Percentiles rank a stretch among this genome's conserved stretches.
Conservation (phyloP, 2,329 filamentous ascomycete genomes). For the Colletotrichum cordylinicola region DNA sequence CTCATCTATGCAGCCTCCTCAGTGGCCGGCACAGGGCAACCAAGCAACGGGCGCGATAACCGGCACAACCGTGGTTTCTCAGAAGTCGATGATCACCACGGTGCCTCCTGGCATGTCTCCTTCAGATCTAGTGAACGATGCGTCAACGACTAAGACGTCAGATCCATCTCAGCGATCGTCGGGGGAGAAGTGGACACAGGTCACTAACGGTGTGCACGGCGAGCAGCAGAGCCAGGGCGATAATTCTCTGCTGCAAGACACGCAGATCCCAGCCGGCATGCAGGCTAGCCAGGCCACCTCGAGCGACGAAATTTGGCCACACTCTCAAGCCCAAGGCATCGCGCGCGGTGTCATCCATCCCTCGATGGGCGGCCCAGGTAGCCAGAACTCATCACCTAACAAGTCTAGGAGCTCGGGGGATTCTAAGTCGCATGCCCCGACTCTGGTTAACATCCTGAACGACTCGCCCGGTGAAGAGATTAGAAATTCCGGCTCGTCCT, state of each 20-base stretch:
- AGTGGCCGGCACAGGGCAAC: conserved; percentile 35
- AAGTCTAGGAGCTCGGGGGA: conserved; percentile 32
- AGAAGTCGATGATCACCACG: conserved; percentile 65
- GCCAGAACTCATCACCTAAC: conserved; percentile 43
- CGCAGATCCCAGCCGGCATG: conserved; percentile 43
- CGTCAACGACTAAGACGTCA: conserved; percentile 91
- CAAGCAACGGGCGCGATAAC: conserved; percentile 45
- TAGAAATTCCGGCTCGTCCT: conserved; percentile 22
- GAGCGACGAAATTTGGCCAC: conserved; percentile 60
- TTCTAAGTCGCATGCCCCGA: conserved; percentile 37
- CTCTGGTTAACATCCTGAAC: conserved; percentile 46
- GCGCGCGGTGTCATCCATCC: conserved; percentile 39
- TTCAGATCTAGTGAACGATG: conserved; percentile 75
- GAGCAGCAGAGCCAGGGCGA: conserved; percentile 44
- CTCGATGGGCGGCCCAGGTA: conserved; percentile 33
- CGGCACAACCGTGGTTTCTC: conserved; percentile 66
- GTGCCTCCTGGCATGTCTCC: conserved; percentile 64
- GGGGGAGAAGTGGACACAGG: conserved; percentile 72
- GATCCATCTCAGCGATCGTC: conserved; percentile 70
- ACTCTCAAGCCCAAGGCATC: conserved; percentile 64
- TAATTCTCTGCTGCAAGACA: conserved; percentile 59
- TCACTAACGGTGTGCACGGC: conserved; percentile 68
- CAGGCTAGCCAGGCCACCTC: conserved; percentile 50
- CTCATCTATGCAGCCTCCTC: conserved; percentile 56
- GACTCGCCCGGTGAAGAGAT: conserved; percentile 41